A percentile compares a stretch with the other conserved stretches of the same genome.
Evolutionary conservation across 768 basidiomycete species (phyloP).

Genomic region (Psilocybe cyanescens): DNA sequence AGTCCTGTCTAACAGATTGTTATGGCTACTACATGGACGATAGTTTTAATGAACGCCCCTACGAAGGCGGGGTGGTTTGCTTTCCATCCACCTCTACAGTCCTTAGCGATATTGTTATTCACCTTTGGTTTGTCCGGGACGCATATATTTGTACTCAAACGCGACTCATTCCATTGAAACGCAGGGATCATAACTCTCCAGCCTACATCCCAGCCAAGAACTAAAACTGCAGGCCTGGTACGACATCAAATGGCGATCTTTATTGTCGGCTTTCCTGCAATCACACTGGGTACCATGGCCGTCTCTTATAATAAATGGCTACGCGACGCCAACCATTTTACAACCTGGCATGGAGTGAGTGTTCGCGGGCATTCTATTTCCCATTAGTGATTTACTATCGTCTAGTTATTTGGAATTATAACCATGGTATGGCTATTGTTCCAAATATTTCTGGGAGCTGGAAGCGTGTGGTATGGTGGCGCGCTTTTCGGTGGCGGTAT

Average conservation of each 20-base stretch:
- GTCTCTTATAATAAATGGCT: constrained; percentile 66
- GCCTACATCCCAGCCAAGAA: constrained; percentile 66
- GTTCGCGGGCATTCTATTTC: background rate
- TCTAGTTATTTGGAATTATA: constrained; percentile 66
- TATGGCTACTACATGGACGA: constrained; percentile 45
- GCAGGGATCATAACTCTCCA: constrained; percentile 78
- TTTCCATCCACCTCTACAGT: constrained; percentile 68
- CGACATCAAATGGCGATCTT: constrained; percentile 73
- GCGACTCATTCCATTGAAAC: background rate
- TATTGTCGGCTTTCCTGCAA: constrained; percentile 54
- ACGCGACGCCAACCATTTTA: constrained; percentile 58
- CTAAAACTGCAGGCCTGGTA: constrained; percentile 67
- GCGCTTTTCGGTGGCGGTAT: constrained; percentile 69
- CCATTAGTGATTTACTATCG: background rate
- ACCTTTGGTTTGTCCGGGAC: constrained; percentile 53
- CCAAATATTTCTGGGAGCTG: constrained; percentile 67
- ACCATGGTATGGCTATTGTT: constrained; percentile 62
- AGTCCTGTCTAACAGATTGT: constrained; percentile 37
- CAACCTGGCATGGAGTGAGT: constrained; percentile 77
- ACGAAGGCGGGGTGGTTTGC: constrained; percentile 60
- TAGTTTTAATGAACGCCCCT: constrained; percentile 50
- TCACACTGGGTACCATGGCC: constrained; percentile 63
- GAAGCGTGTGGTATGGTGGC: constrained; percentile 80
- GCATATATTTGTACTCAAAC: background rate
- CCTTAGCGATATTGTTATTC: constrained; percentile 55